Evolutionary conservation across 1,284 basidiomycete genomes (phyloP).

Genomic region (Phellopilus nigrolimitatus): DNA sequence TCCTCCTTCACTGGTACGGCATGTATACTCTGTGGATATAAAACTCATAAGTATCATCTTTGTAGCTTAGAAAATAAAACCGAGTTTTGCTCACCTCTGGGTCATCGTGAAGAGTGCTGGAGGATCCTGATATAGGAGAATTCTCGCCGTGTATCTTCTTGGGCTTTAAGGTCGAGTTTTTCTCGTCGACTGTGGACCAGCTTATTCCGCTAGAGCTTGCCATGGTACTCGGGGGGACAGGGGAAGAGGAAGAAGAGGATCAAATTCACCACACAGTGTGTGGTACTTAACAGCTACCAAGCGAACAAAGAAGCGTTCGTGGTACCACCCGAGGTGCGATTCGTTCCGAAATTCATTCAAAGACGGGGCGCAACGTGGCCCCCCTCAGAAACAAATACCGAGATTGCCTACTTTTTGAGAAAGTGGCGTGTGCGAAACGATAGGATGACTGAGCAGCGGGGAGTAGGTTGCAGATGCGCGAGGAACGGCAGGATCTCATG

Average conservation of each 20-base stretch:
- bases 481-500: too few species aligned
- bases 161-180: background rate
- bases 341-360: too few species aligned
- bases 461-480: too few species aligned
- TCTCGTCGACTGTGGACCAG: constrained; percentile 4
- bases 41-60: background rate
- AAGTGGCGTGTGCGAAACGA: too few species aligned
- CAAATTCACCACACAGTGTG: too few species aligned
- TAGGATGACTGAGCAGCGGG: too few species aligned
- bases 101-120: background rate
- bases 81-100: background rate
- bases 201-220: constrained; percentile 6
- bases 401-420: too few species aligned
- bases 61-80: background rate
- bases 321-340: too few species aligned
- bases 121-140: constrained; percentile 5
- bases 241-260: background rate
- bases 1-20: background rate
- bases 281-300: too few species aligned
- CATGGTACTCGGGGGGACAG: background rate
- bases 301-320: too few species aligned
- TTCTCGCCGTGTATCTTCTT: background rate
- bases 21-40: background rate
- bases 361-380: too few species aligned
- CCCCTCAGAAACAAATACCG: too few species aligned